Evolutionary conservation across 139 green algal genomes (phyloP).

Genomic region (Penium margaritaceum): DNA sequence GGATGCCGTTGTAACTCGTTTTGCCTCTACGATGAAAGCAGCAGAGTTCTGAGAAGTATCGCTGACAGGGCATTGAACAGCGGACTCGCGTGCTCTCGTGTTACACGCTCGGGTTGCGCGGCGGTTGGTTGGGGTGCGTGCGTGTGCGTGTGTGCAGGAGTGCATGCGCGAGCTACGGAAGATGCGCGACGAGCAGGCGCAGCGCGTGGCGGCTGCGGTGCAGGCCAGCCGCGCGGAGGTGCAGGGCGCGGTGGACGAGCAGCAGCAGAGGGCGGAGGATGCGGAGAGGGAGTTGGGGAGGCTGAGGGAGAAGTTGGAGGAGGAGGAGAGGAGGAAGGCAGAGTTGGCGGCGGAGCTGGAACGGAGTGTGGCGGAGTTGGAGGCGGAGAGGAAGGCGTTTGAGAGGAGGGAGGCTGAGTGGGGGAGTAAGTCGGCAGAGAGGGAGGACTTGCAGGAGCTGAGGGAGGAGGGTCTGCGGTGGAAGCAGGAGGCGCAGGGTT

Average conservation of each 20-base stretch:
- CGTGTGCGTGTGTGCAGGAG: slow-evolving; percentile 21
- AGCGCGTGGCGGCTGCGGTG: slow-evolving; percentile 8
- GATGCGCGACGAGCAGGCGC: slow-evolving; percentile 18
- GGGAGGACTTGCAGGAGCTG: not conserved
- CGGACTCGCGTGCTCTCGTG: too few species aligned
- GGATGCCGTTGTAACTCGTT: too few species aligned
- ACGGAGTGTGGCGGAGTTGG: not conserved
- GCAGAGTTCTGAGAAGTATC: too few species aligned
- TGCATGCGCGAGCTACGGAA: slow-evolving; percentile 21
- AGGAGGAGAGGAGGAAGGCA: slow-evolving; percentile 6
- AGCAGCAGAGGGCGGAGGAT: slow-evolving; percentile 9
- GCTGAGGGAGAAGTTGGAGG: not conserved
- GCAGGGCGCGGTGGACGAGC: slow-evolving; percentile 3
- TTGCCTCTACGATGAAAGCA: too few species aligned
- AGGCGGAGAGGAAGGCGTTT: not conserved
- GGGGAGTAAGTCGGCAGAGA: not conserved
- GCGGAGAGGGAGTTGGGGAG: not conserved
- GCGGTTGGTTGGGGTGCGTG: too few species aligned
- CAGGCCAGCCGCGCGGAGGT: slow-evolving; percentile 1
- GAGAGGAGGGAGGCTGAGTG: not conserved
- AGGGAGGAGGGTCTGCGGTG: not conserved
- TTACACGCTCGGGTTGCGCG: too few species aligned
- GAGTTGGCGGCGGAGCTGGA: not conserved
- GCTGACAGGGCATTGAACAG: too few species aligned
- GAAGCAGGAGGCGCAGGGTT: not conserved